Base-by-base conservation (phyloP, 352 stramenopile genomes). In the Phytopythium mirpurense region DNA sequence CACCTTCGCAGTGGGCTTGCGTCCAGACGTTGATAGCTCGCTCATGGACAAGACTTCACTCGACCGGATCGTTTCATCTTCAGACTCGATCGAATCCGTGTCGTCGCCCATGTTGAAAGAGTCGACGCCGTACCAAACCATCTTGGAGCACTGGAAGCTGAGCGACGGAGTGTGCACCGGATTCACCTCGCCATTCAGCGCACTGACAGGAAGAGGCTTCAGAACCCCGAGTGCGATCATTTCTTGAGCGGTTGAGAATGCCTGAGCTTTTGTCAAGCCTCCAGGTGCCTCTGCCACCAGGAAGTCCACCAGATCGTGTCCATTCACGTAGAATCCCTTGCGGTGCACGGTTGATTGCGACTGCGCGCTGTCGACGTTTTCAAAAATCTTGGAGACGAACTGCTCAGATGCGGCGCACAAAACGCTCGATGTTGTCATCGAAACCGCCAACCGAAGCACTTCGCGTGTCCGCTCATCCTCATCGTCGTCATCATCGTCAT, bases 271-370 rank as follows among this genome's bases (percentile, higher is more conserved):
- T 18, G 66, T 86, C 14, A 78, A 65, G 0, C 66, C 74, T 42
- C 77, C 70, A 12, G 47, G 47, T 48, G 72, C 68, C 42, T 88
- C 79, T 14, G 70, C 60, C 24, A 89, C 60, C 41, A 95, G 72
- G 51, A 90, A 91, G 32, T 89, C 72, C 19, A 95, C 72, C 2
- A 93, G 56, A 38, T 86, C 70, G 40, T 86, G 64, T 12, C 85
- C 83, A 53, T 87, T 88, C 2, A 90, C 72, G 32, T 90, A 91
- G 62, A 95, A 93, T 0, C 72, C 74, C 41, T 77, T 90, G 5
- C 63, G 78, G 1, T 66, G 59, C 29, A 90, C 40, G 2, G 43
- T 62, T 19, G 63, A 60, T 38, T 64, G 70, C 37, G 59, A 55
- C 26, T 52, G 50, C 14, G 71, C 56, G 23, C 35, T 48, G 32